These are phyloP conservation scores for Tylopilus sp. DNA, from an alignment of 1,284 basidiomycete species.

Conservation along the genomic window DNA sequence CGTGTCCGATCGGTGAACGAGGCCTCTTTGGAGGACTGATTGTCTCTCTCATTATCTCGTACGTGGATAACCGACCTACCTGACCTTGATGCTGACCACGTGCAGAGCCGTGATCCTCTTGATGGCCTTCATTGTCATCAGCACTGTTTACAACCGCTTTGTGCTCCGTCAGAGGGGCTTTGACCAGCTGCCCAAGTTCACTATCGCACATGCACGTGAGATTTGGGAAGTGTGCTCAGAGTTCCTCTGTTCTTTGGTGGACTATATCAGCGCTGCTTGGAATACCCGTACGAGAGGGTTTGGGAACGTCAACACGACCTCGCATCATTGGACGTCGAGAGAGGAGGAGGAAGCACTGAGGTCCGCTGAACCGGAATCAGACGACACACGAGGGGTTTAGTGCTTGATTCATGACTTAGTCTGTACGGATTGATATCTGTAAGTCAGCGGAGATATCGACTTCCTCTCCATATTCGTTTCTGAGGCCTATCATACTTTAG, in stretches of 20 bases:
- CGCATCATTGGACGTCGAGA: conserved; percentile 46
- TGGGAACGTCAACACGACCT: conserved; percentile 31
- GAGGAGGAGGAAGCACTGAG: conserved; percentile 44
- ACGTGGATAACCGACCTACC: conserved; percentile 36
- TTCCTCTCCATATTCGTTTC: no score
- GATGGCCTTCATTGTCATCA: conserved; percentile 67
- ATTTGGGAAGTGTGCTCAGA: conserved; percentile 35
- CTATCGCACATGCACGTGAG: conserved; percentile 47
- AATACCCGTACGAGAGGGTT: conserved; percentile 27
- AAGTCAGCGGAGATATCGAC: no score
- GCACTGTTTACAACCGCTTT: conserved; percentile 76
- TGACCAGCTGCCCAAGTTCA: conserved; percentile 76
- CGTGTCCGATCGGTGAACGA: conserved; percentile 70
- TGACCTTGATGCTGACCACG: not conserved
- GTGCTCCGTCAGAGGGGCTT: conserved; percentile 71
- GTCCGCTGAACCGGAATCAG: conserved; percentile 20
- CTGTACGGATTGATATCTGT: no score
- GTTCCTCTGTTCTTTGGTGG: conserved; percentile 24
- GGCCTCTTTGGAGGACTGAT: conserved; percentile 63
- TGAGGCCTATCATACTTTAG: no score
- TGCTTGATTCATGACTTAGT: no score
- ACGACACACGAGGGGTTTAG: not conserved
- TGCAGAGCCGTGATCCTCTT: conserved; percentile 64
- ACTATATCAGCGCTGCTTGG: conserved; percentile 25
- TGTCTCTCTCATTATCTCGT: conserved; percentile 65